Base-by-base conservation (phyloP, 805 yeast genomes). In the Lachancea sp. region DNA sequence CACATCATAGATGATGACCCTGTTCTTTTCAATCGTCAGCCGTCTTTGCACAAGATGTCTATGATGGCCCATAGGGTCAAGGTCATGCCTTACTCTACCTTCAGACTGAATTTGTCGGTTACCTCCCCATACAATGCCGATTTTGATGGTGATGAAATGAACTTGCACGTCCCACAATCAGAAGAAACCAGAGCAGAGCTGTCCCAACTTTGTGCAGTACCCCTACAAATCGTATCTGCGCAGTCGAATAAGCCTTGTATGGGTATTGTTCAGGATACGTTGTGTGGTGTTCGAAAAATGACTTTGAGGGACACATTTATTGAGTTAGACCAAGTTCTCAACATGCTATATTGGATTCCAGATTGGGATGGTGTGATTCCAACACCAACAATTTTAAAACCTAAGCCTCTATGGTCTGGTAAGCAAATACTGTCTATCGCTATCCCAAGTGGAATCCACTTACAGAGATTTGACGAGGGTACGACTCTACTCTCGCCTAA, bases 81-180 rank as follows among this genome's bases (percentile, higher is more conserved):
- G 61, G 98, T 92, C 34, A 88, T 92, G 96, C 99, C 99, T 9
- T 92, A 88, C 61, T 89, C 97, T 5, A 92, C 99, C 0, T 92
- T 92, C 73, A 78, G 99, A 69, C 73, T 92, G 69, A 92, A 92
- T 60, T 71, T 92, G 61, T 92, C 97, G 19, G 98, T 92, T 34
- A 92, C 98, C 0, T 87, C 97, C 15, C 99, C 99, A n/a, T 92
- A 92, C 67, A 92, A 92, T 69, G 99, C 99, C 34, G 99, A 92
- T 82, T 92, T 92, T 72, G 99, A 92, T 71, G 99, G 99, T 74
- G 99, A 92, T 67, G 99, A 92, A 69, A 92, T 92, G 99, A 92
- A 92, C 68, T 82, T 92, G 69, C 99, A 92, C 60, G 98, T 90
- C 52, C 98, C 99, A 3, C 99, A 92, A 64, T 84, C 96, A 7